These are phyloP conservation scores for Talaromyces verruculosus DNA, from an alignment of 2,329 filamentous ascomycete genomes.

Conservation along the genomic window DNA sequence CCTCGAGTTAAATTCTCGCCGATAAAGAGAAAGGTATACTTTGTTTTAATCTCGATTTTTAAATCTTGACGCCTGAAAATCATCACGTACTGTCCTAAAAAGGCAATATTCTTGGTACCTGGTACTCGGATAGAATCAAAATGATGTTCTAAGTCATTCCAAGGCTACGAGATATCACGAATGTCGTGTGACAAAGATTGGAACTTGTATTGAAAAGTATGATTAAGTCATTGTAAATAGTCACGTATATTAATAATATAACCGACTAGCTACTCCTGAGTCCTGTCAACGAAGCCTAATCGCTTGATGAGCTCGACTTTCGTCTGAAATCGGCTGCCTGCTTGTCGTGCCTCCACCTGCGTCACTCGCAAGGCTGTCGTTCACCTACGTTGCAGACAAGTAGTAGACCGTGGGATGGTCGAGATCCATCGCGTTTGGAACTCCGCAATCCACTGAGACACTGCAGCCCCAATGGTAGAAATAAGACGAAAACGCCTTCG, in stretches of 20 bases:
- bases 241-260: background rate
- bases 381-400: slow-evolving; percentile 16
- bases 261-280: background rate
- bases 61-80: background rate
- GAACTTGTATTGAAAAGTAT: background rate
- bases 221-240: background rate
- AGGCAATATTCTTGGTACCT: background rate
- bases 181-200: background rate
- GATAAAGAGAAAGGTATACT: background rate
- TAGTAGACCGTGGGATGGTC: slow-evolving; percentile 1
- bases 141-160: background rate
- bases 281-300: background rate
- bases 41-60: too few species aligned
- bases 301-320: background rate
- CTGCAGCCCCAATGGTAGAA: slow-evolving; percentile 24
- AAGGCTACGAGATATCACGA: background rate
- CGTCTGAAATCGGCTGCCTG: slow-evolving; percentile 7
- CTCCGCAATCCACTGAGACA: slow-evolving; percentile 3
- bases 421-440: slow-evolving; percentile 17
- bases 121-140: background rate
- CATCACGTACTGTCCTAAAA: background rate
- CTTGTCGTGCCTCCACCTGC: background rate
- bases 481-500: slow-evolving; percentile 24
- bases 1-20: background rate
- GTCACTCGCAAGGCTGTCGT: slow-evolving; percentile 10